phyloP scores from a whole-genome alignment of 1,139 yeast species.

The Geotrichum citri-aurantii region DNA sequence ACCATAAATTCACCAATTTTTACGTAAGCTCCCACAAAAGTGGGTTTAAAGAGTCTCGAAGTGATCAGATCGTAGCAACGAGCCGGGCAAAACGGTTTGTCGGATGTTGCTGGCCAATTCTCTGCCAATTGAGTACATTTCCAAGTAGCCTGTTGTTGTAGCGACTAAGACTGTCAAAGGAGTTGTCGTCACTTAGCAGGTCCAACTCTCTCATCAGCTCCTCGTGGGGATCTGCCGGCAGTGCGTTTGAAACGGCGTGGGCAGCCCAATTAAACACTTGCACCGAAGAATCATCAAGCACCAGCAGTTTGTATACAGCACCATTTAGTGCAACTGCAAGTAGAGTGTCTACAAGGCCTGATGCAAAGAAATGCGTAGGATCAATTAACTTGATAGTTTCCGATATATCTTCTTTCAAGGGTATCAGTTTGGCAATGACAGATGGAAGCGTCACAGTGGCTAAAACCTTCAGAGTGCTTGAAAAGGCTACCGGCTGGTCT shows the following conservation, averaged over 20 bases:
- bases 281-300: neutral
- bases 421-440: conserved; percentile 4
- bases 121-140: neutral
- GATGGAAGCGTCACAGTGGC: conserved; percentile 6
- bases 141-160: neutral
- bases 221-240: neutral
- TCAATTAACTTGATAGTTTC: neutral
- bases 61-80: neutral
- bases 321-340: neutral
- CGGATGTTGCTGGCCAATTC: neutral
- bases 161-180: neutral
- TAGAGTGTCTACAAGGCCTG: neutral
- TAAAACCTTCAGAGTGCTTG: conserved; percentile 4
- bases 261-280: neutral
- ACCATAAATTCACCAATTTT: neutral
- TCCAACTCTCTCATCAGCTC: neutral
- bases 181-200: neutral
- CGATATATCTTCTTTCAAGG: neutral
- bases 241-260: neutral
- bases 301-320: neutral
- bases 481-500: neutral
- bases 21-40: neutral
- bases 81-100: neutral
- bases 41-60: neutral
- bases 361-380: neutral